These are phyloP conservation scores for Spiraea crenata DNA, from an alignment of 331 rosid genomes.

Conservation along the genomic window DNA sequence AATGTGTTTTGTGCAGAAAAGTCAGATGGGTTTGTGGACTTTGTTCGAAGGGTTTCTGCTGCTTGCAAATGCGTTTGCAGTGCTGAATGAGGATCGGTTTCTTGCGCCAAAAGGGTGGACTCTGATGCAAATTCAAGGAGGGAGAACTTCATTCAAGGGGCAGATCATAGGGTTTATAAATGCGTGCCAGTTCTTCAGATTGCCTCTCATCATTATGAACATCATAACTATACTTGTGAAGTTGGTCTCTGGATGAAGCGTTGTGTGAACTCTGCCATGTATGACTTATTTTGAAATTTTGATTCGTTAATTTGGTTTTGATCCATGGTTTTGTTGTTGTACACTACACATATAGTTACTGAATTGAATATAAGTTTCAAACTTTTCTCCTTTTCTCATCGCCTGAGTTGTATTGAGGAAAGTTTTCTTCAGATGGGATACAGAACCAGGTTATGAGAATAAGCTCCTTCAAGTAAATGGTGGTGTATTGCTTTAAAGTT, in stretches of 20 bases:
- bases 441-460: neutral
- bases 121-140: constrained; percentile 51
- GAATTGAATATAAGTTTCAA: neutral
- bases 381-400: neutral
- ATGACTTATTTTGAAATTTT: neutral
- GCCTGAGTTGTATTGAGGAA: too few relatives aligned
- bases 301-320: neutral
- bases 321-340: constrained; percentile 1
- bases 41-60: constrained; percentile 61
- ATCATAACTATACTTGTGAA: constrained; percentile 41
- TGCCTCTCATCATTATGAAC: constrained; percentile 69
- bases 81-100: constrained; percentile 80
- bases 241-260: constrained; percentile 56
- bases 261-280: neutral
- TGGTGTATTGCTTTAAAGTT: too few relatives aligned
- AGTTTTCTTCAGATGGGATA: neutral
- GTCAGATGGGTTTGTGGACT: constrained; percentile 67
- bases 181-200: constrained; percentile 70
- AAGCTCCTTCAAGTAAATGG: too few relatives aligned
- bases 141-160: constrained; percentile 63
- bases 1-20: constrained; percentile 25
- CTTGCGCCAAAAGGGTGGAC: constrained; percentile 89
- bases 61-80: constrained; percentile 69
- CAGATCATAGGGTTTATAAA: constrained; percentile 66
- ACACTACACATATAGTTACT: neutral